Conservation (phyloP, 2,329 filamentous ascomycete genomes). For the Diaporthe ampelina region DNA sequence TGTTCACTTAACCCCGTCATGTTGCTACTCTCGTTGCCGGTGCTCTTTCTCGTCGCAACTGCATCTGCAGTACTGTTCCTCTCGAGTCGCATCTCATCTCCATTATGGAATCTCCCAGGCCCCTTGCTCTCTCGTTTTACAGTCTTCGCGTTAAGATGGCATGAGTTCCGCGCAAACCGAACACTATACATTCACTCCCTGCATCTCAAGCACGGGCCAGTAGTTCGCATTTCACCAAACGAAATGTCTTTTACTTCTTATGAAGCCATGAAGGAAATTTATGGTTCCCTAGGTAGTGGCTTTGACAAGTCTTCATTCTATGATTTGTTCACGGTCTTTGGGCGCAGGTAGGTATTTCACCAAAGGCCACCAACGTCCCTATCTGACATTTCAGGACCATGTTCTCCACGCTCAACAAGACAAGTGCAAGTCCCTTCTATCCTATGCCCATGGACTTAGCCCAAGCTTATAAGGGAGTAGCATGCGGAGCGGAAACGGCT, state of each 20-base stretch:
- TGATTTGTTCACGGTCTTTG: constrained; percentile 71
- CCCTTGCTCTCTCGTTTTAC: constrained; percentile 63
- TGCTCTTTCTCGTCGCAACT: not conserved
- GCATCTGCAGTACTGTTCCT: not conserved
- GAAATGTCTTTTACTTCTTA: constrained; percentile 72
- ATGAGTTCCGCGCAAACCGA: constrained; percentile 67
- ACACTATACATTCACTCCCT: constrained; percentile 69
- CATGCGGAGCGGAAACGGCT: constrained; percentile 74
- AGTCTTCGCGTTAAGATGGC: constrained; percentile 65
- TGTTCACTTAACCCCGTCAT: not conserved
- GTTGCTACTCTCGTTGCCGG: not conserved
- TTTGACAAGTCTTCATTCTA: constrained; percentile 77
- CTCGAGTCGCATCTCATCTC: constrained; percentile 47
- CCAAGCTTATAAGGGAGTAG: constrained; percentile 50
- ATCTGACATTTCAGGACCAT: constrained; percentile 59
- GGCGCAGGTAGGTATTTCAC: constrained; percentile 51
- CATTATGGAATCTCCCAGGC: constrained; percentile 62
- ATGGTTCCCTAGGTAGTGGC: constrained; percentile 71
- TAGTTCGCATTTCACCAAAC: constrained; percentile 69
- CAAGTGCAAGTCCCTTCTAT: constrained; percentile 44
- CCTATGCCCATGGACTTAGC: not conserved
- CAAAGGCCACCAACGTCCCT: not conserved
- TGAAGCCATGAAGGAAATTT: constrained; percentile 72
- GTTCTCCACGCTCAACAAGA: constrained; percentile 70
- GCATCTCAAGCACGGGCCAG: constrained; percentile 68